Conservation (phyloP, 352 stramenopile species). For the Globisporangium paddicum region DNA sequence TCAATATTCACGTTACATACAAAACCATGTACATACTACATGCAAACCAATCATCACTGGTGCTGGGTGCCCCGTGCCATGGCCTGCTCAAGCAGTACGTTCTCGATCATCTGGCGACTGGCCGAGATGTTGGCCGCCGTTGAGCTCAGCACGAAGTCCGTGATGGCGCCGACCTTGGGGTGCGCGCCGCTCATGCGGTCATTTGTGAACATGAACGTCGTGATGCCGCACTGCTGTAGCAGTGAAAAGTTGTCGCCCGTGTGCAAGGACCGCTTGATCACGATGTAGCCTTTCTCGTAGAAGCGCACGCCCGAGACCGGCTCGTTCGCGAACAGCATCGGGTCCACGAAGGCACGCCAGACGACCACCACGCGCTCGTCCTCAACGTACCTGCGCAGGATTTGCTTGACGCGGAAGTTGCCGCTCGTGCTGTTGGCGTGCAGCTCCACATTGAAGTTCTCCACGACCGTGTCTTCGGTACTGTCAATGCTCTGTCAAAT, state of each 20-base stretch:
- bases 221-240: slow-evolving; percentile 42
- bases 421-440: slow-evolving; percentile 40
- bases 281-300: slow-evolving; percentile 46
- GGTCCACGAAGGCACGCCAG: slow-evolving; percentile 48
- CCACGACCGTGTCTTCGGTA: slow-evolving; percentile 49
- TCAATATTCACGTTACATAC: neutral
- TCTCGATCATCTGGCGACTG: slow-evolving; percentile 50
- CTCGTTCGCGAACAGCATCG: slow-evolving; percentile 38
- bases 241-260: slow-evolving; percentile 35
- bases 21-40: no score
- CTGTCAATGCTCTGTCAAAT: slow-evolving; percentile 19
- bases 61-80: neutral
- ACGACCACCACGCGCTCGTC: slow-evolving; percentile 53
- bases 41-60: neutral
- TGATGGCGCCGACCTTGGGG: slow-evolving; percentile 27
- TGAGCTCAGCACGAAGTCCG: slow-evolving; percentile 37
- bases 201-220: slow-evolving; percentile 35
- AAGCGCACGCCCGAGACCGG: slow-evolving; percentile 31
- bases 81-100: slow-evolving; percentile 23
- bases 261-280: slow-evolving; percentile 36
- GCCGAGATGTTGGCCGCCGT: slow-evolving; percentile 26
- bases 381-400: slow-evolving; percentile 58
- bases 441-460: slow-evolving; percentile 58
- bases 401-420: slow-evolving; percentile 50
- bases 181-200: slow-evolving; percentile 17